These are phyloP conservation scores for Westerdykella aurantiaca DNA, from an alignment of 2,329 filamentous ascomycete genomes.

Conservation along the genomic window DNA sequence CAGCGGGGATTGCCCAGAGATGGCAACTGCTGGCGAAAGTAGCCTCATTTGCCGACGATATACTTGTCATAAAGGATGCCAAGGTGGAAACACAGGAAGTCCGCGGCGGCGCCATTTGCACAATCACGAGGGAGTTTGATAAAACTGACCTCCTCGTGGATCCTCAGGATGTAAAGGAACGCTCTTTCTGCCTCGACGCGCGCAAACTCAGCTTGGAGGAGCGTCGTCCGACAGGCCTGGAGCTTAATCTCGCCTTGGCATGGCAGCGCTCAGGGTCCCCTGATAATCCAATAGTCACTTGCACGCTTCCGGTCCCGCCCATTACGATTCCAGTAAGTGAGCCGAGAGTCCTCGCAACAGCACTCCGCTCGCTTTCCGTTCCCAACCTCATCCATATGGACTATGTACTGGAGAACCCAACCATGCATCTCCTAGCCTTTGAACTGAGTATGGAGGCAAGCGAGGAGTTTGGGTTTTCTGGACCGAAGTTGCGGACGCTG, in stretches of 20 bases:
- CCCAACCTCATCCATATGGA: conserved; percentile 38
- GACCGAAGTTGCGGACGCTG: conserved; percentile 71
- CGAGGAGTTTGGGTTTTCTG: conserved; percentile 89
- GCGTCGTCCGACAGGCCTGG: conserved; percentile 65
- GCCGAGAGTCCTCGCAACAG: conserved; percentile 68
- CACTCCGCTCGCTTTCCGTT: conserved; percentile 28
- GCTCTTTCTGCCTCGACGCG: conserved; percentile 65
- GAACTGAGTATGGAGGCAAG: conserved; percentile 86
- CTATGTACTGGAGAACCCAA: conserved; percentile 86
- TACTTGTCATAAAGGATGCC: conserved; percentile 58
- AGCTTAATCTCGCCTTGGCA: conserved; percentile 66
- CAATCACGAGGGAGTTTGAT: conserved; percentile 28
- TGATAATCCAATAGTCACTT: conserved; percentile 25
- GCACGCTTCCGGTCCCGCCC: conserved; percentile 69
- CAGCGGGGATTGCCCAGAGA: conserved; percentile 66
- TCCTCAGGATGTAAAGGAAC: conserved; percentile 65
- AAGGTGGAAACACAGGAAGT: conserved; percentile 56
- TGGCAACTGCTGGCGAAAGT: conserved; percentile 71
- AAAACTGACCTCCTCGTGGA: conserved; percentile 41
- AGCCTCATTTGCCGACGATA: conserved; percentile 68
- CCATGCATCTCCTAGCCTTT: conserved; percentile 90
- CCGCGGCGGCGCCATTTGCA: conserved; percentile 58
- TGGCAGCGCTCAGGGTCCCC: conserved; percentile 60
- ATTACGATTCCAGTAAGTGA: conserved; percentile 77
- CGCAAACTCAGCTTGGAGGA: conserved; percentile 79